Evolutionary conservation across 495 filamentous ascomycete genomes (phyloP), one percentile per base, ranked within the genome.

Genomic region (Aspergillus asperescens): DNA sequence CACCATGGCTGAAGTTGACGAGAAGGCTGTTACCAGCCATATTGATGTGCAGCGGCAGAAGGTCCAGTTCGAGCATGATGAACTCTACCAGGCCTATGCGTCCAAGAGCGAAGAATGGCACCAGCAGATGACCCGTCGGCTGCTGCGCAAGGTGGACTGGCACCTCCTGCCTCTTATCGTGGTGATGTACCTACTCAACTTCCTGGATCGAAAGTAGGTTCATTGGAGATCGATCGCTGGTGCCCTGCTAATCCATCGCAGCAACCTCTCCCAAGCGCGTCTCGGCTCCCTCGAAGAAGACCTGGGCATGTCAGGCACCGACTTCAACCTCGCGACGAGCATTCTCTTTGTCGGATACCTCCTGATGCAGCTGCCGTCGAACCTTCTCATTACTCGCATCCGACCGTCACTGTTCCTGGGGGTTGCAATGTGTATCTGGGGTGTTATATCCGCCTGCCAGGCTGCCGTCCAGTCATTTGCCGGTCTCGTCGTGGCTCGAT

Each of bases 161-260:
- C 66, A 81, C 42, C 62, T 76, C 1, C 65, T 88, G 48, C 84
- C 85, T 3, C 78, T 81, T 59, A 62, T 87, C 31, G 73, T 84
- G 34, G 25, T 86, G 18, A 85, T 86, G 81, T 89, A 90, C 62
- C 83, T 90, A 55, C 66, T 90, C 60, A 90, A 90, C 61, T 92
- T 89, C 64, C 70, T 90, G 56, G 88, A 90, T 66, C 78, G 88
- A 37, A 81, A 79, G 66, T 69, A 56, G 10, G 66, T 56, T 10
- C 23, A 34, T 7, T 19, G 15, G 28, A 22, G 12, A 24, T 7
- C 24, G 13, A 12, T 18, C 18, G 28, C 12, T 23, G 4, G 41
- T 16, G 0, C 7, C 0, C 22, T 22, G 7, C n/a, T 18, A n/a
- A 25, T 16, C 13, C 19, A 24, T 9, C 27, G 20, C 34, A 67